Conservation (phyloP, 345 rosid species). For the Bretschneidera sinensis region DNA sequence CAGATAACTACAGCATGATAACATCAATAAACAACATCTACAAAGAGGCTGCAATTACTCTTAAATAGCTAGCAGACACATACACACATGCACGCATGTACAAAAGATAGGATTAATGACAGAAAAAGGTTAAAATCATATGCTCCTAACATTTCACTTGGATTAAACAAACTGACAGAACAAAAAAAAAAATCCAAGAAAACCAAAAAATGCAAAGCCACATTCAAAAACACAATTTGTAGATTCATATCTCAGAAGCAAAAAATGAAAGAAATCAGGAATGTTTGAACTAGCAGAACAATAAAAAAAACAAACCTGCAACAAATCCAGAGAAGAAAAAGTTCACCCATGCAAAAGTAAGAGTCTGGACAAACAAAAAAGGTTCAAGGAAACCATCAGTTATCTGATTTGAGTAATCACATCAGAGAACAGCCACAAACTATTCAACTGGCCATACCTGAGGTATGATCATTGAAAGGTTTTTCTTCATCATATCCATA, state of each 20-base stretch:
- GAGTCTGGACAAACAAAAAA: constrained; percentile 53
- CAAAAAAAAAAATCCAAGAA: background rate
- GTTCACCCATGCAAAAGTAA: constrained; percentile 99
- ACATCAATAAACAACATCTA: background rate
- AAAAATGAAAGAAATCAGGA: background rate
- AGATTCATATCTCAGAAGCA: background rate
- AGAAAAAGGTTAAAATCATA: constrained; percentile 2
- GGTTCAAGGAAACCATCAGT: constrained; percentile 15
- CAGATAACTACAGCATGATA: background rate
- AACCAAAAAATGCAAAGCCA: background rate
- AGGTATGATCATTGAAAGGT: constrained; percentile 97
- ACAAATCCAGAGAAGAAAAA: constrained; percentile 99
- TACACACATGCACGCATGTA: background rate
- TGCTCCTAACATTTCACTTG: background rate
- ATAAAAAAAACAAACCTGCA: constrained; percentile 54
- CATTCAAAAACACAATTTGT: background rate
- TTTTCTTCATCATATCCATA: constrained; percentile 99
- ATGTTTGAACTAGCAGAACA: background rate
- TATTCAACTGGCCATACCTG: constrained; percentile 45
- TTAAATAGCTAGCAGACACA: background rate
- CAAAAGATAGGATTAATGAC: background rate
- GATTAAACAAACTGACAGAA: too few species aligned
- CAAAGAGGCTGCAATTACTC: too few species aligned
- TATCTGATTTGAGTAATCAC: constrained; percentile 8
- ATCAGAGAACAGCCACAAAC: constrained; percentile 1